A percentile compares a stretch with the other conserved stretches of the same genome.
Conservation (phyloP, 1,284 basidiomycete species). For the Exobasidium cylindrosporum region DNA sequence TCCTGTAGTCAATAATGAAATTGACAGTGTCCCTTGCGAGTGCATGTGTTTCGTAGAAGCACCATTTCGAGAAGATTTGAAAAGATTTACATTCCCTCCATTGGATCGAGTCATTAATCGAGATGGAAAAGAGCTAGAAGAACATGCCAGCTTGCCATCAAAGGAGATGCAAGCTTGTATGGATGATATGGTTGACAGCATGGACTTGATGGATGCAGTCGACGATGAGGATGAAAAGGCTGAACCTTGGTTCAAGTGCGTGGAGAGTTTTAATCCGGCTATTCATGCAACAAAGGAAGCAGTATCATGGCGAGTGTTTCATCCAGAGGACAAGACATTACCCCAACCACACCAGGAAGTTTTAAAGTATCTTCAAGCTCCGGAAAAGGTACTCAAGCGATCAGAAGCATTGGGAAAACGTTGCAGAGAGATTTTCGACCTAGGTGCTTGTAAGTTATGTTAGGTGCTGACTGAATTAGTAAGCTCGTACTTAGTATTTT, state of each 20-base stretch:
- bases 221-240: slow-evolving; percentile 68
- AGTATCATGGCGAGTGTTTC: slow-evolving; percentile 75
- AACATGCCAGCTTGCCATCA: slow-evolving; percentile 81
- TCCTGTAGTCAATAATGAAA: slow-evolving; percentile 27
- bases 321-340: slow-evolving; percentile 70
- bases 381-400: slow-evolving; percentile 66
- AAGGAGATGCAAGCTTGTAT: slow-evolving; percentile 73
- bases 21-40: slow-evolving; percentile 20
- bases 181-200: slow-evolving; percentile 77
- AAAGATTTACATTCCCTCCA: slow-evolving; percentile 80
- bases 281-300: slow-evolving; percentile 89
- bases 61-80: slow-evolving; percentile 90
- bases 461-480: too few relatives aligned
- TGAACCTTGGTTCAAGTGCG: slow-evolving; percentile 72
- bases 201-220: slow-evolving; percentile 72
- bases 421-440: slow-evolving; percentile 68
- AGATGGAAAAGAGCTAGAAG: slow-evolving; percentile 69
- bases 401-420: slow-evolving; percentile 63
- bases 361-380: slow-evolving; percentile 76
- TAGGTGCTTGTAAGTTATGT: slow-evolving; percentile 59
- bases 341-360: slow-evolving; percentile 81
- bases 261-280: slow-evolving; percentile 78
- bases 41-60: slow-evolving; percentile 57
- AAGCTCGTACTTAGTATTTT: too few relatives aligned
- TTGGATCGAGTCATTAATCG: slow-evolving; percentile 72